Percentiles rank a stretch among this genome's conserved stretches.
These are phyloP conservation scores for Phytophthora brassicae DNA, from an alignment of 352 stramenopile genomes.

Conservation along the genomic window DNA sequence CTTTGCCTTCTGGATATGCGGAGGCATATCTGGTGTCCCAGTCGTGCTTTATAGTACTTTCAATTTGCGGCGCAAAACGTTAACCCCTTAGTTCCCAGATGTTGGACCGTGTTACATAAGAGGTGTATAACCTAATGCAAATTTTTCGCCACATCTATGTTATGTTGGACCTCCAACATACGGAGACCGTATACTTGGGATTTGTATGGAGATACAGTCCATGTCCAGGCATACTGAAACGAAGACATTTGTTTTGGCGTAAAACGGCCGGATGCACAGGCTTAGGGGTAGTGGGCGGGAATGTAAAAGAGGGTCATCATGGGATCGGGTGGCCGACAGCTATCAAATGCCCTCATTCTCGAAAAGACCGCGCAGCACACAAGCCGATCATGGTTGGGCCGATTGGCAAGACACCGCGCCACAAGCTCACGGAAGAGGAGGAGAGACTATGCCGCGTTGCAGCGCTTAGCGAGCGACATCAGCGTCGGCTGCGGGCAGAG, in stretches of 20 bases:
- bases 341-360: neutral
- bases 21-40: no score
- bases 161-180: conserved; percentile 12
- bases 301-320: neutral
- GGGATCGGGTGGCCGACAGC: neutral
- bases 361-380: neutral
- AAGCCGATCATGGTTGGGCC: neutral
- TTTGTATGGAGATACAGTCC: conserved; percentile 6
- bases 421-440: neutral
- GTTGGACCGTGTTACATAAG: conserved; percentile 18
- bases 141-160: conserved; percentile 10
- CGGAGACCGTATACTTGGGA: neutral
- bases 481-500: neutral
- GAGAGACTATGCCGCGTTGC: neutral
- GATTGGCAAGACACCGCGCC: neutral
- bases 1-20: no score
- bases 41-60: no score
- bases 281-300: neutral
- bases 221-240: neutral
- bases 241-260: neutral
- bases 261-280: conserved; percentile 1
- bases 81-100: conserved; percentile 18
- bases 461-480: neutral
- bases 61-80: no score
- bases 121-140: conserved; percentile 4